These are phyloP conservation scores for Calocybe indica DNA, from an alignment of 768 basidiomycete species.

Conservation along the genomic window DNA sequence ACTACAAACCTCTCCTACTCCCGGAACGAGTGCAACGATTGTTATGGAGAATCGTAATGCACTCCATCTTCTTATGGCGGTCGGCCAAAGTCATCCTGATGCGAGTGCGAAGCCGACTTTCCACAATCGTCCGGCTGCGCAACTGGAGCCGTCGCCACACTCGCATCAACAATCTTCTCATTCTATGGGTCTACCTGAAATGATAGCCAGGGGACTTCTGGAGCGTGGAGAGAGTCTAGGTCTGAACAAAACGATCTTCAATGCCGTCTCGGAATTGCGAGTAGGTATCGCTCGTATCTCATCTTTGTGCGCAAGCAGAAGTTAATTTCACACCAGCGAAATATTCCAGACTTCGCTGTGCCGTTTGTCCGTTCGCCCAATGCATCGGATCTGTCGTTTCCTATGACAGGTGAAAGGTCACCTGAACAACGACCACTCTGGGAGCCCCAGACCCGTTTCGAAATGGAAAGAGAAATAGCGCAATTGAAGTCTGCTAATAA, in stretches of 20 bases:
- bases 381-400: slow-evolving; percentile 45
- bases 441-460: slow-evolving; percentile 66
- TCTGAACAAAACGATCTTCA: slow-evolving; percentile 81
- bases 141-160: slow-evolving; percentile 12
- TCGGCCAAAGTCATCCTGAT: slow-evolving; percentile 10
- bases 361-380: slow-evolving; percentile 58
- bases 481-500: slow-evolving; percentile 53
- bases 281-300: slow-evolving; percentile 31
- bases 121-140: slow-evolving; percentile 7
- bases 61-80: slow-evolving; percentile 66
- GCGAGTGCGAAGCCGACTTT: no score
- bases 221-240: slow-evolving; percentile 76
- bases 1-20: slow-evolving; percentile 67
- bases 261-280: slow-evolving; percentile 71
- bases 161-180: slow-evolving; percentile 35
- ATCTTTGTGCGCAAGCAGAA: not conserved
- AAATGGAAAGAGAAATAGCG: slow-evolving; percentile 60
- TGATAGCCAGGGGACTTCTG: slow-evolving; percentile 64
- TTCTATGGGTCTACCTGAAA: slow-evolving; percentile 58
- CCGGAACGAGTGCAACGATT: slow-evolving; percentile 71
- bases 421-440: slow-evolving; percentile 56
- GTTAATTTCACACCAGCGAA: slow-evolving; percentile 45
- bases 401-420: slow-evolving; percentile 54
- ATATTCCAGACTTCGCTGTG: slow-evolving; percentile 78
- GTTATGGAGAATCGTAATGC: slow-evolving; percentile 78